These are phyloP conservation scores for Dicorynia guianensis DNA, from an alignment of 306 rosid species.

Conservation along the genomic window DNA sequence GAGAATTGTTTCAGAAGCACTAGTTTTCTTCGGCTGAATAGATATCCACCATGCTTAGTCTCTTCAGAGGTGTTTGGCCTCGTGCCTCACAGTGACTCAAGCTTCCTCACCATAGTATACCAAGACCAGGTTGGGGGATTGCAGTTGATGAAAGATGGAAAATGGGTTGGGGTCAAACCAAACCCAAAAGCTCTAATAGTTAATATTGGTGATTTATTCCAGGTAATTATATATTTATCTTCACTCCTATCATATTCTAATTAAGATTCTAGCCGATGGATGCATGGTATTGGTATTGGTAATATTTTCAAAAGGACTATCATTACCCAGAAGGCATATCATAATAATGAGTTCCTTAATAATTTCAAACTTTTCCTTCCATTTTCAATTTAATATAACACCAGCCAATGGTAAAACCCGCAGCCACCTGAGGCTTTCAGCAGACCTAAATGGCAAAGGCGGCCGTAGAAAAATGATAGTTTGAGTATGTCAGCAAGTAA, in stretches of 20 bases:
- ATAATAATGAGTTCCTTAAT: not conserved
- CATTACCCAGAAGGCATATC: constrained; percentile 11
- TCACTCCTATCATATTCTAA: not conserved
- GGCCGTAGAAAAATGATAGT: not conserved
- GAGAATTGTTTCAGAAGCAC: constrained; percentile 56
- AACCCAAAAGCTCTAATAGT: constrained; percentile 59
- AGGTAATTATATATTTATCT: constrained; percentile 50
- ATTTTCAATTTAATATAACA: not conserved
- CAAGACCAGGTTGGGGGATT: constrained; percentile 57
- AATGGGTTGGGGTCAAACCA: constrained; percentile 59
- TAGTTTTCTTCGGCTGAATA: constrained; percentile 61
- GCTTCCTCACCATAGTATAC: constrained; percentile 56
- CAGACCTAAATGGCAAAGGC: not conserved
- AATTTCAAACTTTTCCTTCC: not conserved
- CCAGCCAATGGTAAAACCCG: not conserved
- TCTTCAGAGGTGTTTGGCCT: constrained; percentile 63
- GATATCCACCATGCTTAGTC: constrained; percentile 75
- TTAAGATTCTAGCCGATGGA: not conserved
- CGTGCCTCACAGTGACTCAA: constrained; percentile 67
- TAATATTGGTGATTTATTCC: constrained; percentile 81
- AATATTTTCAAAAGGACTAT: constrained; percentile 11
- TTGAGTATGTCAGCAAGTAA: not conserved
- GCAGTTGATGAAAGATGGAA: constrained; percentile 58
- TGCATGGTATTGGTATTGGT: not conserved
- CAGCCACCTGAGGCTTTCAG: not conserved